Evolutionary conservation across 176 grass and related monocot genomes (phyloP), one percentile per base, ranked within the genome.

Genomic region (Aegilops umbellulata): DNA sequence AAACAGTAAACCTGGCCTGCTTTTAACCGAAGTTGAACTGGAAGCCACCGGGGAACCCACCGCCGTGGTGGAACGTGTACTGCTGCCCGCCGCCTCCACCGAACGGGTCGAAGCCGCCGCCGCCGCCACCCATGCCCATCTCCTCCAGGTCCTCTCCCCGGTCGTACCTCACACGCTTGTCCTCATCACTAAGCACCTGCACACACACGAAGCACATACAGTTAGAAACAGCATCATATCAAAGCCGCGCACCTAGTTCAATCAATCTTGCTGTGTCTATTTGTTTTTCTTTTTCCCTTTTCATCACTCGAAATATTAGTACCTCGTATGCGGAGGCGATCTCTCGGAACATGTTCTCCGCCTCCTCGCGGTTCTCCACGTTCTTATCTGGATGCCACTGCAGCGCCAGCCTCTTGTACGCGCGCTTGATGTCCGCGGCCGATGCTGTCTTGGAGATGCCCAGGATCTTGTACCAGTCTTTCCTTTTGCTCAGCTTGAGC

Each of bases 321-420:
- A 98, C 96, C 96, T 98, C 96, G 49, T 98, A 95, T 69, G 93
- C 96, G 55, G 93, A 92, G 29, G 96, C 96, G 71, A 98, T 95
- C 85, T 98, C 96, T 87, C 24, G 91, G 72, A 98, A 98, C 83
- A 94, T 89, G 88, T 90, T 92, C 66, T 98, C 96, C 29, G 96
- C 93, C 85, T 98, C 93, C 79, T 92, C 96, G 51, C 91, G 83
- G 38, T 98, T 98, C 84, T 95, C 96, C n/a, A 94, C 91, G 63
- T 98, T 98, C 80, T 98, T 95, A 82, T 98, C 93, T 26, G 96
- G 96, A 77, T 98, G 96, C 96, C 96, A 98, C 85, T 98, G 90
- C 74, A 98, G 84, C n/a, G 96, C 96, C 67, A 98, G 84, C 81
- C 95, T 98, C 80, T 98, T 95, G 89, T 98, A 98, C 22, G 93